Evolutionary conservation across 139 green algal genomes (phyloP).

Genomic region (Astrephomene gubernaculifera): DNA sequence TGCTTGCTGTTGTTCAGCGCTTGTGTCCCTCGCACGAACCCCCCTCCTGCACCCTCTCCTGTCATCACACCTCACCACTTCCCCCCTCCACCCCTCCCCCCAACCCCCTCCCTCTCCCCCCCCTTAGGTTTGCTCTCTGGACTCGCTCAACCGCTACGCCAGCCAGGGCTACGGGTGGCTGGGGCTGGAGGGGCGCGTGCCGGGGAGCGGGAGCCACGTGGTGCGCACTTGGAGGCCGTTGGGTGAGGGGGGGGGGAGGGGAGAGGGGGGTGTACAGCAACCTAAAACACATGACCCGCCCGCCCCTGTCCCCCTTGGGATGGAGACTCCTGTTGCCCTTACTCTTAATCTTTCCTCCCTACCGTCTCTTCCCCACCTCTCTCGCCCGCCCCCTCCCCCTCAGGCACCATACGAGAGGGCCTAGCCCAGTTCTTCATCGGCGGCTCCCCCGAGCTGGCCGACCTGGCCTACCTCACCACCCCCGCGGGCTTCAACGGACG

Average conservation of each 20-base stretch:
- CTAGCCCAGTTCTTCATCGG: constrained; percentile 71
- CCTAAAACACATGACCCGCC: neutral
- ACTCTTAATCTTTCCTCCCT: neutral
- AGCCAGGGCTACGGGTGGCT: constrained; percentile 72
- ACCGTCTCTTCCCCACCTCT: neutral
- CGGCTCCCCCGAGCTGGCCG: constrained; percentile 65
- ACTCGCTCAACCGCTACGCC: constrained; percentile 66
- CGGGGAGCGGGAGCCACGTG: constrained; percentile 50
- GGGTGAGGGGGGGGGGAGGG: constrained; percentile 40
- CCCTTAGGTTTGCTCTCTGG: constrained; percentile 66
- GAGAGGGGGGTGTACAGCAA: neutral
- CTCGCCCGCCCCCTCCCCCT: neutral
- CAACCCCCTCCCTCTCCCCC: neutral
- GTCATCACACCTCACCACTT: neutral
- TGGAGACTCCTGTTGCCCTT: neutral
- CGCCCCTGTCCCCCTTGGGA: neutral
- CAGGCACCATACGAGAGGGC: constrained; percentile 59
- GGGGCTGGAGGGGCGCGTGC: constrained; percentile 41
- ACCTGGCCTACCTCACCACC: constrained; percentile 57
- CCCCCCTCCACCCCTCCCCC: neutral
- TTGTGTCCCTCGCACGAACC: too few relatives aligned
- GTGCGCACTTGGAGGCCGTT: constrained; percentile 68
- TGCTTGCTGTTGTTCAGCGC: neutral
- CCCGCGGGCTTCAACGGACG: constrained; percentile 30
- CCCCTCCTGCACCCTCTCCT: neutral